Base-by-base conservation (phyloP, 1,284 basidiomycete genomes). In the Tetrapyrgos nigripes region DNA sequence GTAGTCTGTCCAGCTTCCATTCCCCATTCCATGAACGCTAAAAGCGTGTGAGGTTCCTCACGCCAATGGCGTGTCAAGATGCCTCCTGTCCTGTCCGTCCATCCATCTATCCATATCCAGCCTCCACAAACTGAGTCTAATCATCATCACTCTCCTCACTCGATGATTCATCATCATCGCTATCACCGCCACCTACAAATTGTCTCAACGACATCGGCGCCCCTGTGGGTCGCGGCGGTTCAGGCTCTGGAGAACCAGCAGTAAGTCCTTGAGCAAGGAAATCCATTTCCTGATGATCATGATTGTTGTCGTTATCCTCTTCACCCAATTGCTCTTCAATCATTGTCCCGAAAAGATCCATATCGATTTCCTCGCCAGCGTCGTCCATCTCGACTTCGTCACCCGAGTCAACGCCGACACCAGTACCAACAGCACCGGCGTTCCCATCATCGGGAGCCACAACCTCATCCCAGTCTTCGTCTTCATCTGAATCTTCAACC, bases 91-190 rank as follows among this genome's bases (percentile, higher is more conserved):
- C n/a, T n/a, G n/a, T n/a, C n/a, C n/a, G n/a, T n/a, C n/a, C n/a
- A n/a, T n/a, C n/a, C n/a, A n/a, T n/a, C n/a, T n/a, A n/a, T n/a
- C n/a, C n/a, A n/a, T n/a, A n/a, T n/a, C n/a, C n/a, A n/a, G n/a
- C 6, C 37, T 26, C 10, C 19, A 52, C 52, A 26, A 62, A 64
- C 40, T 40, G 14, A 47, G 29, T 29, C 50, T 62, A 87, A 64
- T 89, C 86, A 49, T 90, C 86, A 62, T 91, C 88, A 66, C 84
- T 89, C 3, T 89, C 87, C 11, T 89, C 88, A 63, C 86, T 88
- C 37, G 82, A 83, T 43, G 83, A 79, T 57, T 79, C 86, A 55
- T 87, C 86, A 53, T 89, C 87, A 35, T 89, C 84, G 37, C 79
- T 79, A 47, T 65, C 75, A 56, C 72, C 76, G 21, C 68, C 68